Conservation (phyloP, 306 rosid species). For the Ormosia emarginata region DNA sequence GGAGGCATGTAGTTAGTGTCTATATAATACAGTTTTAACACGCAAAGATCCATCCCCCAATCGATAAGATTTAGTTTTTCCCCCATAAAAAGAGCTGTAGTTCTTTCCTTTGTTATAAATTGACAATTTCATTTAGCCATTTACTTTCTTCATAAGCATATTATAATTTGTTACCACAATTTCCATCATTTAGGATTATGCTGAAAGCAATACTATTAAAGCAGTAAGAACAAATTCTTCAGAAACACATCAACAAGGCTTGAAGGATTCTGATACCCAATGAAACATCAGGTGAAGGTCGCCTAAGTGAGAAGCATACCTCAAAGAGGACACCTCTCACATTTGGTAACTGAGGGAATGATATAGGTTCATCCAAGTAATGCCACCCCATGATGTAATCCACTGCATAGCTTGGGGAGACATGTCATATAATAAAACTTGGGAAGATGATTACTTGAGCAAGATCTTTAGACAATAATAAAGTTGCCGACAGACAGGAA, state of each 20-base stretch:
- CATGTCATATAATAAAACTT: conserved; percentile 48
- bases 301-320: conserved; percentile 91
- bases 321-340: conserved; percentile 88
- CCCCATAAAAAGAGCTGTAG: conserved; percentile 7
- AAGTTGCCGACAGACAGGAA: conserved; percentile 39
- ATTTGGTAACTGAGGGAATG: conserved; percentile 54
- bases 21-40: not conserved
- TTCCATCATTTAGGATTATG: conserved; percentile 3
- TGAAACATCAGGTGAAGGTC: conserved; percentile 44
- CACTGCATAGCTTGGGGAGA: conserved; percentile 73
- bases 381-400: conserved; percentile 60
- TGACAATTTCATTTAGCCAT: not conserved
- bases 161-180: not conserved
- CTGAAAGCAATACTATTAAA: conserved; percentile 11
- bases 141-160: not conserved
- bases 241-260: conserved; percentile 32
- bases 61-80: not conserved
- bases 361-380: conserved; percentile 60
- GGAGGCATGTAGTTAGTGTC: conserved; percentile 13
- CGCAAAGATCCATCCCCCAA: not conserved
- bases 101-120: not conserved
- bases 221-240: conserved; percentile 24
- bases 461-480: conserved; percentile 41
- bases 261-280: conserved; percentile 41
- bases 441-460: conserved; percentile 42